Conservation (phyloP, 306 rosid genomes). For the Ormosia semicastrata region DNA sequence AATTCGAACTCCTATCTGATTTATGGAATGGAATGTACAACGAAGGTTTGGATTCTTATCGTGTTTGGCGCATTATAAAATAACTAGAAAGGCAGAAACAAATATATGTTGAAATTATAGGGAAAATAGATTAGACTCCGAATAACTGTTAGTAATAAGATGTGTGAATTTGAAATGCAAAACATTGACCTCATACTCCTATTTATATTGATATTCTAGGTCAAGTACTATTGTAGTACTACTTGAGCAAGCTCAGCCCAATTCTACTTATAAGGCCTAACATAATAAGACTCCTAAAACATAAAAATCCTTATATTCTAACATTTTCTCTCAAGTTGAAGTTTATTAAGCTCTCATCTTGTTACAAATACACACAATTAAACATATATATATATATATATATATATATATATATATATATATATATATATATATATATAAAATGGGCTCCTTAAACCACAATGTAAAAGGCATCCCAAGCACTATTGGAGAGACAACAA, state of each 20-base stretch:
- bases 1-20: conserved; percentile 3
- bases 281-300: background rate
- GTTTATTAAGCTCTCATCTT: no score
- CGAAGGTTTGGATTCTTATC: background rate
- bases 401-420: no score
- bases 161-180: background rate
- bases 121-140: background rate
- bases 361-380: no score
- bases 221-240: background rate
- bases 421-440: no score
- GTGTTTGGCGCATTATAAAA: background rate
- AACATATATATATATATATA: no score
- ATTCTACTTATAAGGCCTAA: background rate
- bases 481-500: no score
- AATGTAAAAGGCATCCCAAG: no score
- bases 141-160: background rate
- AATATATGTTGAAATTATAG: background rate
- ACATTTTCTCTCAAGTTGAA: background rate
- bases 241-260: background rate
- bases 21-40: background rate
- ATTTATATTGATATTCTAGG: background rate
- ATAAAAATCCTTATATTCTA: background rate
- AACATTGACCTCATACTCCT: background rate
- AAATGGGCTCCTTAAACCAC: no score
- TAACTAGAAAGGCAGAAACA: background rate